Conservation (phyloP, 1,284 basidiomycete species). For the Heterobasidion occidentale region DNA sequence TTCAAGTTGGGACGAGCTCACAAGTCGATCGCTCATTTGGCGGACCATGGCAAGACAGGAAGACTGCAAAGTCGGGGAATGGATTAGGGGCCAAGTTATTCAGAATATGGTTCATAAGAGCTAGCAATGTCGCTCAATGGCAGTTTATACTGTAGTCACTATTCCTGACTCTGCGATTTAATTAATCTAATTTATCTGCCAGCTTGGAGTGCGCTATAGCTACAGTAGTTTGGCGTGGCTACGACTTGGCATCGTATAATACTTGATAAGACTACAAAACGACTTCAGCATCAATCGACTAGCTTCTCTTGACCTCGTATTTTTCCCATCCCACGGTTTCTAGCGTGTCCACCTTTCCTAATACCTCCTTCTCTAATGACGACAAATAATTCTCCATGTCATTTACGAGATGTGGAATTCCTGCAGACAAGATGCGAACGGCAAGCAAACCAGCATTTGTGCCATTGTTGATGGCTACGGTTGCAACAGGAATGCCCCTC, state of each 20-base stretch:
- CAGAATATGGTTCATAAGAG: conserved; percentile 1
- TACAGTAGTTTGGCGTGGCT: no score
- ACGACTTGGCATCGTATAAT: no score
- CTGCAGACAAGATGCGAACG: conserved; percentile 78
- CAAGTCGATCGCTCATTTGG: conserved; percentile 48
- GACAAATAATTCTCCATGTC: conserved; percentile 77
- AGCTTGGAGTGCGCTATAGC: no score
- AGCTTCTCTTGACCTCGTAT: conserved; percentile 44
- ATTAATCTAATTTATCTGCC: no score
- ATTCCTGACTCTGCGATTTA: neutral
- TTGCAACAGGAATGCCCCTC: conserved; percentile 95
- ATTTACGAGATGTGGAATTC: conserved; percentile 58
- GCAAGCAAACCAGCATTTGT: conserved; percentile 93
- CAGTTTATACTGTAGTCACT: neutral
- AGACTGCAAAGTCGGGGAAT: conserved; percentile 30
- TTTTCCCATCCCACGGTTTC: conserved; percentile 82
- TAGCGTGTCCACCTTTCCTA: conserved; percentile 76
- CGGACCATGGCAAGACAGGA: conserved; percentile 32
- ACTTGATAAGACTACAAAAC: no score
- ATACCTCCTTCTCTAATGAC: conserved; percentile 75
- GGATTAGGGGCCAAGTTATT: conserved; percentile 18
- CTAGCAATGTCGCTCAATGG: neutral
- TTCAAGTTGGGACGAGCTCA: conserved; percentile 45
- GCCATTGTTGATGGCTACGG: conserved; percentile 95
- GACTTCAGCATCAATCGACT: no score